Base-by-base conservation (phyloP, 2,329 filamentous ascomycete species). In the Claviceps cyperi region DNA sequence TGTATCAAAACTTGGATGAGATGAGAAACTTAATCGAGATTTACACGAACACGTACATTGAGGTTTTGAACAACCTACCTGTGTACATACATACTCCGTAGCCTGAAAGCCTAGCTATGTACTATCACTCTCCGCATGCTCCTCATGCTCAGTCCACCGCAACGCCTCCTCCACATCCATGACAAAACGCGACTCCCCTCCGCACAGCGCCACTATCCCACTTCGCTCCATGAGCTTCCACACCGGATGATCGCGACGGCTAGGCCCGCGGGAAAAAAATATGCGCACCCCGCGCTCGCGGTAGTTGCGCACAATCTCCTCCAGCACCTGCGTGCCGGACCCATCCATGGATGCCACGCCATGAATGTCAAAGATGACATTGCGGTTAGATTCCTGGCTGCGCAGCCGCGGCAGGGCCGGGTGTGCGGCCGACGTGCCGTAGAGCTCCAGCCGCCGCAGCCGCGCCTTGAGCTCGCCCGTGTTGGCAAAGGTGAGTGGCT, bases 301-400 rank as follows among this genome's bases (percentile, higher is more conserved):
- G 63, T 97, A 97, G 32, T 73, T 76, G 46, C 80, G 72, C 15
- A 98, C 87, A 57, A 97, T 97, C 66, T 97, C 92, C 45, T 80
- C 77, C 2, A 98, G 72, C 0, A 97, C 91, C 67, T 97, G 92
- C 0, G 87, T 85, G 1, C 91, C 92, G 0, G 89, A 94, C 5
- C 89, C 92, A 62, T 98, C 92, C 59, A 98, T 81, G 28, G 84
- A 85, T 0, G 90, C 95, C 3, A 98, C 92, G n/a, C 92, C 92
- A 58, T 97, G 91, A 7, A 97, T 89, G 63, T 98, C 92, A 60
- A 98, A 97, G 54, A 98, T 89, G 64, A 98, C 75, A 61, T 95
- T 96, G 57, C 81, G 79, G 63, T 96, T 96, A 59, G 86, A 82
- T 53, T 91, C 84, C n/a, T 81, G 77, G 24, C 76, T 72, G 4